phyloP scores from a whole-genome alignment of 768 basidiomycete genomes.

The Suillus cothurnatus region DNA sequence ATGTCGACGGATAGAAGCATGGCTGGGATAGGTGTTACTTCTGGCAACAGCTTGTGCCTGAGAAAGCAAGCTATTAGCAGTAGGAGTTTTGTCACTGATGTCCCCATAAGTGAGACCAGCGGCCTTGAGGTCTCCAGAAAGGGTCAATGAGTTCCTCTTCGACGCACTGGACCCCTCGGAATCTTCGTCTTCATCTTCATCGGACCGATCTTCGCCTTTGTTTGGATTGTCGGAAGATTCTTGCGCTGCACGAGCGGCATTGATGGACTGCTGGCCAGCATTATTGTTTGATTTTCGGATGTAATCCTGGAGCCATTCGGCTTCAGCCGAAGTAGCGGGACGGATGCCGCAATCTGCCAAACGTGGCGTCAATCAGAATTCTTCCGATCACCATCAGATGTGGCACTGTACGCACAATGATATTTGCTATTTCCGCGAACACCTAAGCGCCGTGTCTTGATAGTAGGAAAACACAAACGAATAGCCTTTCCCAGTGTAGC shows the following conservation, averaged over 20 bases:
- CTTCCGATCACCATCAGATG: constrained; percentile 34
- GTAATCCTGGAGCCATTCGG: constrained; percentile 91
- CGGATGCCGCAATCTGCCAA: constrained; percentile 85
- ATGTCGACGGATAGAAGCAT: constrained; percentile 79
- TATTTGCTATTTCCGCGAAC: constrained; percentile 96
- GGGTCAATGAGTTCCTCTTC: constrained; percentile 72
- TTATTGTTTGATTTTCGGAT: constrained; percentile 90
- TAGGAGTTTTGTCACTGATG: constrained; percentile 83
- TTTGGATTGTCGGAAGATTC: constrained; percentile 64
- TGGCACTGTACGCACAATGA: constrained; percentile 68
- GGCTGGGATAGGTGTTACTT: constrained; percentile 59
- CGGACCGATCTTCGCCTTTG: constrained; percentile 71
- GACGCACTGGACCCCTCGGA: constrained; percentile 77
- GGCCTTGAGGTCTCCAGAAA: constrained; percentile 64
- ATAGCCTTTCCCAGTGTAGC: constrained; percentile 96
- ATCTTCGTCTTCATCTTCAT: constrained; percentile 87
- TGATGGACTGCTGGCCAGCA: constrained; percentile 73
- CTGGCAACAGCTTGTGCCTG: constrained; percentile 71
- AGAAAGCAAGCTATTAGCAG: constrained; percentile 72
- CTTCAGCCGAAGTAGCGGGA: constrained; percentile 87
- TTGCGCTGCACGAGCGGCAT: constrained; percentile 70
- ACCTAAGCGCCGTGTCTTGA: constrained; percentile 92
- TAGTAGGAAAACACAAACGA: constrained; percentile 88
- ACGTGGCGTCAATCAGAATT: constrained; percentile 31
- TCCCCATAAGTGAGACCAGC: constrained; percentile 59